A percentile compares a stretch with the other conserved stretches of the same genome.
These are phyloP conservation scores for Anthracocystis walkeri DNA, from an alignment of 1,284 basidiomycete genomes.

Conservation along the genomic window DNA sequence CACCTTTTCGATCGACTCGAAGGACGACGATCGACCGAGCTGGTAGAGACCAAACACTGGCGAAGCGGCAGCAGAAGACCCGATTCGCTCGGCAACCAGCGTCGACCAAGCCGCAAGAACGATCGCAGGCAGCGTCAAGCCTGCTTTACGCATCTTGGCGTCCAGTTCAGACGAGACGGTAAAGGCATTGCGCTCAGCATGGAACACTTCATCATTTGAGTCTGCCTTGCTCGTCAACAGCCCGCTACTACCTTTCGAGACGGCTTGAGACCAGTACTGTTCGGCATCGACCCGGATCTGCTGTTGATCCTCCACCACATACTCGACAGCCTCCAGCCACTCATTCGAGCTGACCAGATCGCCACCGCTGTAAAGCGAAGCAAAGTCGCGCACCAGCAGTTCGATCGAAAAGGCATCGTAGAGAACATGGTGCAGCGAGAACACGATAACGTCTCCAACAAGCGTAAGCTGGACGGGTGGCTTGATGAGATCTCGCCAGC, in stretches of 20 bases:
- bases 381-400: slow-evolving; percentile 57
- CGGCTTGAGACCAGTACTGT: slow-evolving; percentile 30
- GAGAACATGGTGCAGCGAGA: slow-evolving; percentile 63
- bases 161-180: slow-evolving; percentile 12
- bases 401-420: slow-evolving; percentile 65
- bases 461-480: slow-evolving; percentile 40
- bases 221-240: slow-evolving; percentile 1
- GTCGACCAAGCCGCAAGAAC: slow-evolving; percentile 55
- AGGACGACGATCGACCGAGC: slow-evolving; percentile 39
- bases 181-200: slow-evolving; percentile 14
- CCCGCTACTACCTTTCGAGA: slow-evolving; percentile 10
- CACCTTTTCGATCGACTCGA: slow-evolving; percentile 45
- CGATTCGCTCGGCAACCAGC: slow-evolving; percentile 20
- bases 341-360: slow-evolving; percentile 12
- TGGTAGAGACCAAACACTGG: slow-evolving; percentile 57
- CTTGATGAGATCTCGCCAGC: slow-evolving; percentile 25
- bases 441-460: slow-evolving; percentile 45
- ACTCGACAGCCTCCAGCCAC: slow-evolving; percentile 37
- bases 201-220: slow-evolving; percentile 14
- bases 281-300: slow-evolving; percentile 10
- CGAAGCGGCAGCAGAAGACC: neutral
- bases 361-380: slow-evolving; percentile 33
- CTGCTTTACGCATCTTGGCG: slow-evolving; percentile 22
- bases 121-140: slow-evolving; percentile 35
- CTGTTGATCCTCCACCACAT: slow-evolving; percentile 18